These are phyloP conservation scores for Fusarium begoniae DNA, from an alignment of 2,329 filamentous ascomycete species.

Conservation along the genomic window DNA sequence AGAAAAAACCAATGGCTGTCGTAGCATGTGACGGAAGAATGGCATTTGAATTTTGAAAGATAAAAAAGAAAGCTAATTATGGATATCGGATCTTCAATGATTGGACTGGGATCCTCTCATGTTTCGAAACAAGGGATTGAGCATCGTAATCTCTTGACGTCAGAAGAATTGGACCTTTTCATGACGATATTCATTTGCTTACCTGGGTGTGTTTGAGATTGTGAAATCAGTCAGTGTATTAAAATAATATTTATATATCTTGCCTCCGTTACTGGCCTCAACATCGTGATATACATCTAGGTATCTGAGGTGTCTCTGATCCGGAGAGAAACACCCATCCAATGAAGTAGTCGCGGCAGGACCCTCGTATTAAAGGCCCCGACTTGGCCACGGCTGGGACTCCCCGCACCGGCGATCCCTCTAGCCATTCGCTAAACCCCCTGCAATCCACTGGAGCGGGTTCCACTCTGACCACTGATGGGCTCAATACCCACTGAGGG, in stretches of 20 bases:
- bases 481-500: conserved; percentile 16
- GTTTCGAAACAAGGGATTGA: conserved; percentile 25
- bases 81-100: conserved; percentile 15
- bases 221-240: not conserved
- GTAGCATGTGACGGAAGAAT: conserved; percentile 29
- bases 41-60: not conserved
- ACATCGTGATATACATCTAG: conserved; percentile 1
- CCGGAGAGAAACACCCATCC: conserved; percentile 12
- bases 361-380: conserved; percentile 33
- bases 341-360: conserved; percentile 26
- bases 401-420: conserved; percentile 35
- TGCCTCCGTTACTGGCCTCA: not conserved
- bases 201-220: not conserved
- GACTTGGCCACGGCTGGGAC: conserved; percentile 28
- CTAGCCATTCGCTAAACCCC: conserved; percentile 27
- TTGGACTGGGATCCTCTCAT: conserved; percentile 15
- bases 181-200: conserved; percentile 25
- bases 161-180: conserved; percentile 14
- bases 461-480: not conserved
- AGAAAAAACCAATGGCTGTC: conserved; percentile 15
- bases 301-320: not conserved
- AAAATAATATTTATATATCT: not conserved
- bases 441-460: conserved; percentile 4
- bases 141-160: conserved; percentile 35
- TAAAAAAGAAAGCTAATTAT: conserved; percentile 2